Conservation (phyloP, 140 eudicot genomes). For the Flaveria floridana region DNA sequence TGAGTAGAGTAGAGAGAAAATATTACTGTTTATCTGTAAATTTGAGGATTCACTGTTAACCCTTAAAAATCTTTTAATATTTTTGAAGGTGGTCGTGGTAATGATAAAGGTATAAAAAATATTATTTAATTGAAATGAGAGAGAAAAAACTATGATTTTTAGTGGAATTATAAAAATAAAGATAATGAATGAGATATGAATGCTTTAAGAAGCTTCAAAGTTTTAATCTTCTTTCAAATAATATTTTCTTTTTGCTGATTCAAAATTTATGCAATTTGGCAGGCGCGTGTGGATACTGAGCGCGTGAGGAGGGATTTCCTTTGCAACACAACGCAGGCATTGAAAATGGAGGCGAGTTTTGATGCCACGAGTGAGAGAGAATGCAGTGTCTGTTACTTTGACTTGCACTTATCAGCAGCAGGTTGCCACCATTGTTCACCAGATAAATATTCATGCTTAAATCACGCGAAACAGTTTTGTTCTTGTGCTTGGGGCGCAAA, state of each 20-base stretch:
- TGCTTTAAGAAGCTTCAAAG: background rate
- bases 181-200: too few species aligned
- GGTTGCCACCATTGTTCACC: conserved; percentile 96
- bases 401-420: conserved; percentile 88
- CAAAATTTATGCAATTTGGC: background rate
- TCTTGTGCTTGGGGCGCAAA: conserved; percentile 79
- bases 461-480: conserved; percentile 90
- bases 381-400: conserved; percentile 81
- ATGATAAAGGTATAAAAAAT: too few species aligned
- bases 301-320: conserved; percentile 82
- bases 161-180: too few species aligned
- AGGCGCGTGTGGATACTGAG: conserved; percentile 92
- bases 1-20: too few species aligned
- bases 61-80: too few species aligned
- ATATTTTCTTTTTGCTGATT: conserved; percentile 1
- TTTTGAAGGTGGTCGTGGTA: too few species aligned
- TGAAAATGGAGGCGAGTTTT: conserved; percentile 87
- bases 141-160: too few species aligned
- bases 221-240: background rate
- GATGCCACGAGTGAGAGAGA: conserved; percentile 89
- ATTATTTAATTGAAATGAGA: too few species aligned
- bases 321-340: conserved; percentile 63
- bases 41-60: too few species aligned
- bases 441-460: conserved; percentile 83
- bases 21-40: too few species aligned